These are phyloP conservation scores for Batkoa obscura DNA, from an alignment of 371 early-diverging fungal species.

Conservation along the genomic window DNA sequence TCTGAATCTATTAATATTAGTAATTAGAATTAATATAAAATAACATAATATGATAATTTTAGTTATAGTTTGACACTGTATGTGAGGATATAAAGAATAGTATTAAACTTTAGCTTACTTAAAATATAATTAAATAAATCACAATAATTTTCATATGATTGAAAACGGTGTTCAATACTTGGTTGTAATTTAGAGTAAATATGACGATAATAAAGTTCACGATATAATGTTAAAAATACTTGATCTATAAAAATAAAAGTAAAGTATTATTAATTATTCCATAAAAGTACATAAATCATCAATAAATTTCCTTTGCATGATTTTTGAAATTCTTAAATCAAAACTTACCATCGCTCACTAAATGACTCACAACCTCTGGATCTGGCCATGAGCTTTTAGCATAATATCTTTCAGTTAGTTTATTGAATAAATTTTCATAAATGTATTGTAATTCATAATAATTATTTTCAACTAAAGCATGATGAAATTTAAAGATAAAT, in stretches of 20 bases:
- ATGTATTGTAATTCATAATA: slow-evolving; percentile 66
- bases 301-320: not conserved
- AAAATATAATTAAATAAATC: slow-evolving; percentile 88
- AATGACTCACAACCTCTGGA: slow-evolving; percentile 57
- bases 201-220: slow-evolving; percentile 90
- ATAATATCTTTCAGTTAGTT: slow-evolving; percentile 80
- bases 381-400: slow-evolving; percentile 82
- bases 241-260: slow-evolving; percentile 29
- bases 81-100: too few species aligned
- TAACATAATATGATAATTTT: too few species aligned
- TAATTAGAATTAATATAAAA: slow-evolving; percentile 4
- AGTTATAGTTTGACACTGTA: too few species aligned
- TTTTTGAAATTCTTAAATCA: too few species aligned
- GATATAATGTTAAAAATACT: slow-evolving; percentile 80
- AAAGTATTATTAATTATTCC: not conserved
- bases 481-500: slow-evolving; percentile 66
- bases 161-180: slow-evolving; percentile 72
- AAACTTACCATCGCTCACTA: slow-evolving; percentile 66
- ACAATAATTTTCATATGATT: slow-evolving; percentile 87
- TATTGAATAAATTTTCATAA: slow-evolving; percentile 82
- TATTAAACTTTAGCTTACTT: slow-evolving; percentile 45
- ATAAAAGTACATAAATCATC: not conserved
- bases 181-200: slow-evolving; percentile 79
- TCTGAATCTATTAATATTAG: slow-evolving; percentile 35
- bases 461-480: slow-evolving; percentile 54